phyloP scores from a whole-genome alignment of 2,329 filamentous ascomycete genomes.

The Venturia nashicola region DNA sequence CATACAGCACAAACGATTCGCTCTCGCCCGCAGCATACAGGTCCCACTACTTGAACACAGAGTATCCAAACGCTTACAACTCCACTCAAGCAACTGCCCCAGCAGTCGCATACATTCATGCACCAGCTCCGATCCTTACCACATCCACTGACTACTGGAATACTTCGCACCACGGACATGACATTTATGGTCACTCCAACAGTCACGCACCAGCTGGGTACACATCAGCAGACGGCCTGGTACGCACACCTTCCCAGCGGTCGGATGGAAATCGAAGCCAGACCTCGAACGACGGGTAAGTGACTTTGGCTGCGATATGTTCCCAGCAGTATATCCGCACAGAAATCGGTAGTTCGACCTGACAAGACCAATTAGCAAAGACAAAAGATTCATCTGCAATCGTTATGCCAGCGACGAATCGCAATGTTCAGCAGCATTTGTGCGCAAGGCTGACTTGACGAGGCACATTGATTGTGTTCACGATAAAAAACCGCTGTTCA shows the following conservation, averaged over 20 bases:
- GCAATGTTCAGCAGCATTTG: conserved; percentile 3
- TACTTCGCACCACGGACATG: neutral
- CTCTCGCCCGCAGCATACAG: neutral
- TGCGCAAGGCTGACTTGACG: conserved; percentile 10
- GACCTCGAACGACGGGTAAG: neutral
- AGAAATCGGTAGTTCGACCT: neutral
- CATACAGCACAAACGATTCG: neutral
- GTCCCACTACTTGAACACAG: neutral
- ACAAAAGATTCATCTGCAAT: conserved; percentile 5
- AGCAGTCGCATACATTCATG: neutral
- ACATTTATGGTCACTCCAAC: neutral
- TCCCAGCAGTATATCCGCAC: neutral
- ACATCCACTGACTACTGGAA: neutral
- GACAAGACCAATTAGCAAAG: neutral
- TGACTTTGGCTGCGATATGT: neutral
- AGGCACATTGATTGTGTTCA: conserved; percentile 11
- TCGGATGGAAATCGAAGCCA: neutral
- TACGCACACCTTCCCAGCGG: neutral
- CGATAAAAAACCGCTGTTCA: conserved; percentile 1
- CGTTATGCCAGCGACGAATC: neutral
- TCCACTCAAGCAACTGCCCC: neutral
- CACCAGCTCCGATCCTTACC: neutral
- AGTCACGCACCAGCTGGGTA: neutral
- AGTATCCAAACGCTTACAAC: neutral
- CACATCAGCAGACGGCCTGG: neutral